Base-by-base conservation (phyloP, 176 grass and related monocot species). In the Bothriochloa decipiens region DNA sequence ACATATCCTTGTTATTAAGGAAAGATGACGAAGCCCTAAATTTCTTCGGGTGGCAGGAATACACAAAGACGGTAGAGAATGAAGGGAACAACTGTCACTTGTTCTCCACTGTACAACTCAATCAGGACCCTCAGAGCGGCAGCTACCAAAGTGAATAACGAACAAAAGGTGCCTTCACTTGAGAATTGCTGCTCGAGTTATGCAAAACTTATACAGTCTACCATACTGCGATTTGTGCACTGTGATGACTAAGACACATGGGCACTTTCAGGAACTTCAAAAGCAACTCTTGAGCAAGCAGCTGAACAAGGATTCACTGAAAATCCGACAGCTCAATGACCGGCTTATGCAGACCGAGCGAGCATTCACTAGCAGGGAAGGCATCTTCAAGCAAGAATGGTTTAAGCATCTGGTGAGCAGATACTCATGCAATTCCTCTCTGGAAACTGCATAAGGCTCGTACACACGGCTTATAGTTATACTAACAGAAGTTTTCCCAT, bases 381-480 rank as follows among this genome's bases (percentile, higher is more conserved):
- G 96, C 12, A 70, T 99, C 39, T 41, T 46, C 39, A 82, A 74
- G 57, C 91, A 78, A 71, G 70, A 91, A 82, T 99, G 91, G 93
- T 91, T 37, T 86, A 96, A 99, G 86, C 96, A 99, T 90, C 78
- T 99, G 86, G 93, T 99, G 79, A 76, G 83, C 39, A 23, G 78
- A 76, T 16, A 78, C 68, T 68, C 39, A 25, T 49, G 61, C 40
- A 29, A 55, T 67, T 62, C 3, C 58, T 74, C 7, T 40, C 27
- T 33, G 27, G 12, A 17, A 68, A 32, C 84, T 50, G 43, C 36
- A 26, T 5, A 43, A 29, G 13, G 1, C 64, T 45, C 58, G 35
- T 77, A 15, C 7, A 18, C 8, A 11, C 9, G 3, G 3, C 23
- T 46, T 33, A 14, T 43, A 61, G 45, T 36, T 18, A 16, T 72